Evolutionary conservation across 805 yeast species (phyloP), one percentile per base, ranked within the genome.

Genomic region (Clavispora phyllophila): DNA sequence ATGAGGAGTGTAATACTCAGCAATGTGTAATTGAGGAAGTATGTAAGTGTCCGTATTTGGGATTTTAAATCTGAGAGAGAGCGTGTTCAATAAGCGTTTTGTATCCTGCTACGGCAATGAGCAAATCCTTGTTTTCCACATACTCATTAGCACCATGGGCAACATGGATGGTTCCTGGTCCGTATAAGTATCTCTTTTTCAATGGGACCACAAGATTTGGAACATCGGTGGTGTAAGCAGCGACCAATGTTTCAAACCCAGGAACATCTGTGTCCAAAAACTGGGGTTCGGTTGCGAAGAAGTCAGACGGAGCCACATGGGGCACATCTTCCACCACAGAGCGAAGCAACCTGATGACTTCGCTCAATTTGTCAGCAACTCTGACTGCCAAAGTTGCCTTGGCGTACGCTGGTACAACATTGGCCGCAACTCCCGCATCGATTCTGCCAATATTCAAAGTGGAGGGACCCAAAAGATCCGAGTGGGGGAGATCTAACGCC

Each of bases 381-480:
- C 90, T 68, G 46, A 81, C 64, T 14, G 77, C 54, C 2, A 76
- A 53, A 2, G 62, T 52, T 15, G 84, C 83, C 8, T 53, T 49
- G 1, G 85, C 84, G 19, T 58, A 48, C 2, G 82, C 82, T 3
- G 89, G 83, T 9, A 83, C 61, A 22, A 83, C 86, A 57, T 83
- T 83, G 8, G 73, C 65, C 4, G 88, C 90, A 2, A 79, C 78
- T 20, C 88, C 88, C 6, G 78, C 87, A 9, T 62, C 46, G 18
- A 83, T 65, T 18, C 55, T 41, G 1, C 88, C 90, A 40, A 80
- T 70, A 49, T 83, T 84, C 36, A 81, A 55, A 1, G 87, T 83
- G 0, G 84, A 67, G 7, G 72, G 71, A 2, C 88, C 89, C 45
- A 83, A 68, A 12, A 76, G 53, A 4, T 73, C 76, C 27, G 76